Conservation (phyloP, 2,329 filamentous ascomycete species). For the Colletotrichum salicis region DNA sequence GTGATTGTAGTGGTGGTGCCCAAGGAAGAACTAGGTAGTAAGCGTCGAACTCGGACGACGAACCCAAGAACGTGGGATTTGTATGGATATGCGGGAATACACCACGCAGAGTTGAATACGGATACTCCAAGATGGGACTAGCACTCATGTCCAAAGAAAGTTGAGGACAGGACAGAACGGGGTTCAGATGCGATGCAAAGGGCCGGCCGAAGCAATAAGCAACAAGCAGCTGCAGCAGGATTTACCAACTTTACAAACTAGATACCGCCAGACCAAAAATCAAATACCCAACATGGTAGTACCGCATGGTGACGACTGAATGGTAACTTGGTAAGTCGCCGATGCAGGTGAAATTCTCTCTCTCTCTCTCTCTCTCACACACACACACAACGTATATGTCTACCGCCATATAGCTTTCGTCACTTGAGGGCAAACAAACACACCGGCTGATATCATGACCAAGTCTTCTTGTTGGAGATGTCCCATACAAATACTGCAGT, state of each 20-base stretch:
- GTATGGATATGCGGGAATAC: not conserved
- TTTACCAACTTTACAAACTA: not conserved
- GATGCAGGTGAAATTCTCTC: not conserved
- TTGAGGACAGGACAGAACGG: not conserved
- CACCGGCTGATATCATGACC: not conserved
- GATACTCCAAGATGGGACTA: not conserved
- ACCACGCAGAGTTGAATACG: not conserved
- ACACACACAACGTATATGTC: not conserved
- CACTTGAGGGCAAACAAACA: not conserved
- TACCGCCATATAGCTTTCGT: not conserved
- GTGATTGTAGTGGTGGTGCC: not conserved
- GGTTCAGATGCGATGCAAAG: not conserved
- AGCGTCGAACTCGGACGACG: not conserved
- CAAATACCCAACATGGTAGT: not conserved
- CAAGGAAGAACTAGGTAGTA: not conserved
- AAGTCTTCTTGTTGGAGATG: not conserved
- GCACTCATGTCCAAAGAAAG: not conserved
- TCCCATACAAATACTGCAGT: not conserved
- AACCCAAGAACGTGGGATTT: slow-evolving; percentile 2
- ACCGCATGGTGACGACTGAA: slow-evolving; percentile 26
- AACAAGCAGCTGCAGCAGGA: not conserved
- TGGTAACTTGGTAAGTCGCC: not conserved
- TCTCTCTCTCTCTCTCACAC: no score
- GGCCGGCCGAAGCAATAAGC: slow-evolving; percentile 1
- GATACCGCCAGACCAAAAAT: not conserved